phyloP scores from a whole-genome alignment of 2,329 filamentous ascomycete species.

The Pseudogymnoascus sp. region DNA sequence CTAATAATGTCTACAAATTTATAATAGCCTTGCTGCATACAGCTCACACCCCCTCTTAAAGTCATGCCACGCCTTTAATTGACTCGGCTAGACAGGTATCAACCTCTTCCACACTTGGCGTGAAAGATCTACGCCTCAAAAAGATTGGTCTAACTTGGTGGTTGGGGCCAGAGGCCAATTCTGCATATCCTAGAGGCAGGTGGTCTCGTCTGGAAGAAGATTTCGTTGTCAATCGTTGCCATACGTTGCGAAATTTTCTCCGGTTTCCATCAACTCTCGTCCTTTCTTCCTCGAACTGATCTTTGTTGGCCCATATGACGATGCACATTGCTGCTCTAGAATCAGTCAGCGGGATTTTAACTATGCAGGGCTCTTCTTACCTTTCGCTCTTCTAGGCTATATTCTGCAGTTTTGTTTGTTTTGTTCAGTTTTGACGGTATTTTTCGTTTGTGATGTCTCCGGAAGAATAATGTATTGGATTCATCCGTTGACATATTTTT shows the following conservation, averaged over 20 bases:
- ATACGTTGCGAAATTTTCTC: background rate
- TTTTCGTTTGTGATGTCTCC: background rate
- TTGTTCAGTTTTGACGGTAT: background rate
- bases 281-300: background rate
- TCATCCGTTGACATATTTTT: background rate
- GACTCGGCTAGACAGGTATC: background rate
- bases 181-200: background rate
- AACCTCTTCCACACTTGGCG: background rate
- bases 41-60: background rate
- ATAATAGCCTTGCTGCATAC: background rate
- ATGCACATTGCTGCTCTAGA: background rate
- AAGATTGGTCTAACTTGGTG: background rate
- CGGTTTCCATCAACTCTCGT: background rate
- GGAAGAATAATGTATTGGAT: background rate
- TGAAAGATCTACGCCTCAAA: background rate
- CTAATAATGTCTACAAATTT: background rate
- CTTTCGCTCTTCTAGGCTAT: background rate
- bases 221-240: background rate
- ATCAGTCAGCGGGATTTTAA: background rate
- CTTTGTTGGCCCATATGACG: background rate
- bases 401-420: background rate
- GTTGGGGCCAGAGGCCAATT: background rate
- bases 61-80: background rate
- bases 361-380: background rate
- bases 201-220: background rate